These are phyloP conservation scores for Rauvolfia tetraphylla DNA, from an alignment of 257 asterid species.

Conservation along the genomic window DNA sequence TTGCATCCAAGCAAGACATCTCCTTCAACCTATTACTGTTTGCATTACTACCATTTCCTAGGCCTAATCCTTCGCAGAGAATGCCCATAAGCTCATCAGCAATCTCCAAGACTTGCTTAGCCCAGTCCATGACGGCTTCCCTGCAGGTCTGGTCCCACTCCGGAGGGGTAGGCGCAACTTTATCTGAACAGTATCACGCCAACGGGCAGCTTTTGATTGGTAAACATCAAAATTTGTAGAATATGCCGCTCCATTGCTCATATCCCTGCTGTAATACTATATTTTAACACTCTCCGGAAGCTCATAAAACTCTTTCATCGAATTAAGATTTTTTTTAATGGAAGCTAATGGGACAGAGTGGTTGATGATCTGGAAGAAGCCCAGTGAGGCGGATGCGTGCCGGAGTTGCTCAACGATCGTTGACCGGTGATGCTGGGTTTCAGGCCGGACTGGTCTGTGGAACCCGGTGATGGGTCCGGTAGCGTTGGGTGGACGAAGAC, in stretches of 20 bases:
- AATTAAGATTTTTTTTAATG: slow-evolving; percentile 5
- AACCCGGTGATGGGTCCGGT: background rate
- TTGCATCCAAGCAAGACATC: slow-evolving; percentile 31
- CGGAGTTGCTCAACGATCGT: slow-evolving; percentile 25
- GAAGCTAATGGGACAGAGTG: slow-evolving; percentile 24
- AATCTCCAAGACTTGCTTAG: slow-evolving; percentile 20
- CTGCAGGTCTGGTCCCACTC: slow-evolving; percentile 28
- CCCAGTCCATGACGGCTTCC: slow-evolving; percentile 30
- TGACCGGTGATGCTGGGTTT: slow-evolving; percentile 25
- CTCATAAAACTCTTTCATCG: slow-evolving; percentile 28
- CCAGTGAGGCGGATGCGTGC: slow-evolving; percentile 22
- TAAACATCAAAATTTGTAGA: slow-evolving; percentile 38
- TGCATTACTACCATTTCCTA: slow-evolving; percentile 6
- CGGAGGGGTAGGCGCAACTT: slow-evolving; percentile 26
- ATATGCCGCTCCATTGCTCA: slow-evolving; percentile 22
- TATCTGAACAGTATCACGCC: slow-evolving; percentile 41
- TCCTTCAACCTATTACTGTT: slow-evolving; percentile 20
- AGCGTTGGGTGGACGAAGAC: slow-evolving; percentile 29
- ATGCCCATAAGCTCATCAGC: slow-evolving; percentile 35
- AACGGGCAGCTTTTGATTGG: slow-evolving; percentile 43
- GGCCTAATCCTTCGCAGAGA: slow-evolving; percentile 37
- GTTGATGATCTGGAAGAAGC: slow-evolving; percentile 42
- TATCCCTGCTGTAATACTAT: slow-evolving; percentile 30
- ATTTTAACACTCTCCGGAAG: slow-evolving; percentile 25
- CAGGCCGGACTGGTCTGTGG: slow-evolving; percentile 1